Base-by-base conservation (phyloP, 352 stramenopile genomes). In the Globisporangium lucens region DNA sequence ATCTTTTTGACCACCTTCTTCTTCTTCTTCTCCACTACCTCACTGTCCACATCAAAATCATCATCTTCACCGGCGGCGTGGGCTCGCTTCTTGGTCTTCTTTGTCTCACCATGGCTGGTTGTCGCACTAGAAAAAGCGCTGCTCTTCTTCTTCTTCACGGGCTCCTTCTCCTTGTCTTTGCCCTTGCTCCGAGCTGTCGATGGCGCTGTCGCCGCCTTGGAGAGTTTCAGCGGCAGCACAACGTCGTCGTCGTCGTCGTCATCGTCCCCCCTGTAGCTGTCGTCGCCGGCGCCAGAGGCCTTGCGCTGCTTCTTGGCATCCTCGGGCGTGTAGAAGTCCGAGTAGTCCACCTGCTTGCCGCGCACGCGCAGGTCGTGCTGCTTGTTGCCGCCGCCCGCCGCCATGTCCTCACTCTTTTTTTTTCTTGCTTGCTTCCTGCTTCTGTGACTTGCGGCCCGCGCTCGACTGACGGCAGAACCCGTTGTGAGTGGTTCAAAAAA, bases 271-370 rank as follows among this genome's bases (percentile, higher is more conserved):
- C 80, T 72, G 36, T 83, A 74, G 56, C 53, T 68, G 22, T 57
- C 63, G 53, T 82, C 36, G 36, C 68, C 68, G 58, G 63, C 43
- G 17, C 43, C 17, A 24, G 73, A 51, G 68, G 70, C 17, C 68
- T 55, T 68, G 2, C 65, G 65, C 58, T 74, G 67, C 63, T 77
- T 72, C 55, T 62, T 62, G 8, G 46, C 35, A 27, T 57, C 60
- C 27, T 70, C 68, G 49, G 57, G 47, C 36, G 58, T 61, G 63
- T 79, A 66, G 51, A 80, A 70, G 63, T 83, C 75, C 49, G 77
- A 75, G 74, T 83, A 83, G 63, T 83, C 78, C 30, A 78, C 72
- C 24, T 65, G 65, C 66, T 75, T 66, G 27, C 56, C 59, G 38
- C 63, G 70, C 66, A 56, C 73, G 67, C 77, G 74, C 68, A 71